Base-by-base conservation (phyloP, 2,329 filamentous ascomycete species). In the Truncatella angustata region DNA sequence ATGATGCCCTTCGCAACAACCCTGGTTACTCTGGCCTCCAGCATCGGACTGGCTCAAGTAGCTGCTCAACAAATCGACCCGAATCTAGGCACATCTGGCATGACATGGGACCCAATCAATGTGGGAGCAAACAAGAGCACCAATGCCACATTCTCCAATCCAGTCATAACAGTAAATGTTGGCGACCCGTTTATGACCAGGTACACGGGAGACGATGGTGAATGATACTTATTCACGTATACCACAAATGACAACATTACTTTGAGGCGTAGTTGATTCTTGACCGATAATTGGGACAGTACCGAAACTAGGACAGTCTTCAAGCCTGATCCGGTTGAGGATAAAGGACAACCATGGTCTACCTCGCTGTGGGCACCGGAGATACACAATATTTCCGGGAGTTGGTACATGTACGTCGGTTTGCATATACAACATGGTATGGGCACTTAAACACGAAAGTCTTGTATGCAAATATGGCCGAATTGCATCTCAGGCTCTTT, bases 181-280 rank as follows among this genome's bases (percentile, higher is more conserved):
- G 71, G 70, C 9, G 71, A 73, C 50, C 71, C 71, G 6, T 73
- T 68, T 59, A 71, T 73, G 59, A 66, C 69, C 1, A 65, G 56
- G 30, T 69, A 72, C 46, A 62, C 57, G 7, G 35, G 50, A n/a
- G 54, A 58, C 37, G 54, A 59, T 35, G 65, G 65, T 34, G 62
- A 67, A 18, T 71, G 68, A 65, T 73, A 73, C 51, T 57, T 73
- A 35, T 69, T 73, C 58, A 73, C 71, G 0, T 73, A 71, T 42
- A 63, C 66, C 6, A 72, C 70, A 9, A 69, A 70, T 48, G 56
- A 61, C 52, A 73, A 73, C 52, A 66, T 73, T 51, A 73, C 70
- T 1, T 59, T 73, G 37, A 67, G 61, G 49, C 62, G 70, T 14
- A 71, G 69, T 35, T 64, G 56, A 44, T 60, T 60, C 20, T 60